Base-by-base conservation (phyloP, 2,329 filamentous ascomycete genomes). In the Claviceps quebecensis region DNA sequence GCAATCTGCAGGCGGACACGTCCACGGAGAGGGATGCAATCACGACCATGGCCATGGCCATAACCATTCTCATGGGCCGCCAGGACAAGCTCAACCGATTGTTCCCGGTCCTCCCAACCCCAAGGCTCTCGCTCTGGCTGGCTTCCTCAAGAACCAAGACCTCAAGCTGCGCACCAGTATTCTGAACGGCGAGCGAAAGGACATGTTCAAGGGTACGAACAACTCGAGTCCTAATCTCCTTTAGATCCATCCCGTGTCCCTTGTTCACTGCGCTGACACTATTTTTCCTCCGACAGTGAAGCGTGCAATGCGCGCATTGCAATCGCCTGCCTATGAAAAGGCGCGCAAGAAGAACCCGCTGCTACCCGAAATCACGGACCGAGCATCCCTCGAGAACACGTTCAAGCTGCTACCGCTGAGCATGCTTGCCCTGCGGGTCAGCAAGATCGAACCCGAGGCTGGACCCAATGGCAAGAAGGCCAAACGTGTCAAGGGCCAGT, bases 401-500 rank as follows among this genome's bases (percentile, higher is more conserved):
- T 96, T 98, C 74, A 96, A 96, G 72, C 80, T 96, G 51, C 83
- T 98, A 37, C 93, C 93, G 2, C 80, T 97, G 61, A 95, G 90
- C 37, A 86, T 98, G 68, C 83, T 98, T 56, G 93, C 93, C 13
- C 80, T 98, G 39, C 85, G 93, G 54, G 89, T 98, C 37, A 77
- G 75, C 60, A 95, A 98, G 70, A 69, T 84, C 45, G 68, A 70
- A 49, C 81, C 83, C 11, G 80, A 87, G 58, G 80, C 83, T 52
- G 87, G 84, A 51, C 50, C 61, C 45, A 67, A 69, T 55, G 70
- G 76, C 58, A 87, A 89, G 72, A 83, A 84, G 61, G 78, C 82
- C 56, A 97, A 96, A 76, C 84, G 89, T 50, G 77, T 93, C 64
- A 98, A 98, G 76, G 93, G 93, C 26, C 80, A 93, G 34, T 98